Evolutionary conservation across 1,284 basidiomycete genomes (phyloP), one percentile per base, ranked within the genome.

Genomic region (Phellinidium pouzarii): DNA sequence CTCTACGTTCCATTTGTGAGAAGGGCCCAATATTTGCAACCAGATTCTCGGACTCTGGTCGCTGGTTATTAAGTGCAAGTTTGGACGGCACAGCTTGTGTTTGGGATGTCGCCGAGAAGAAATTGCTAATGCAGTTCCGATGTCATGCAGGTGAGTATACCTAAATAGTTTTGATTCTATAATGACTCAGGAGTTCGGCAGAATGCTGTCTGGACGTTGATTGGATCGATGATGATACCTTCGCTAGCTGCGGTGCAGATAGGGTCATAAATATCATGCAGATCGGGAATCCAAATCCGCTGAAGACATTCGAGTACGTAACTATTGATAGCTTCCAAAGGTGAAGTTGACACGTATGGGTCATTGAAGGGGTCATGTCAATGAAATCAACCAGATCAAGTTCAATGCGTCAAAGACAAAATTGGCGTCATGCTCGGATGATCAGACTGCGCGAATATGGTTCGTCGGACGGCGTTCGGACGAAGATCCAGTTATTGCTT

Each of bases 121-220:
- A 71, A 56, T 60, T 89, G 42, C 65, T 81, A 59, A 72, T 73
- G 61, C 79, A 87, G 62, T 89, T 77, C 66, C 72, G 68, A 52
- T 76, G 69, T 63, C 87, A 87, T 68, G 73, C 74, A 71, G 80
- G 87, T 86, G 63, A 59, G 67, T 22, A 12, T 44, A 11, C 23
- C 11, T 12, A 2, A 22, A 27, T 27, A 2, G 19, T 42, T 27
- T 12, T 25, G 25, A 8, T 5, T 7, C 5, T 37, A 6, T 22
- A 26, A 2, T 48, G 12, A 29, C 23, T 11, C 26, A 29, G 1
- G 12, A 44, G 17, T 14, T 31, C 20, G 8, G 4, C 6, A 80
- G 87, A 84, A 63, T 87, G 84, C 60, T 87, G 87, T 64, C 66
- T 91, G 62, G 89, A 92, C 61, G 76, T 87, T 14, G 87, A 87